These are phyloP conservation scores for Thalassia testudinum DNA, from an alignment of 116 monocot genomes.

Conservation along the genomic window DNA sequence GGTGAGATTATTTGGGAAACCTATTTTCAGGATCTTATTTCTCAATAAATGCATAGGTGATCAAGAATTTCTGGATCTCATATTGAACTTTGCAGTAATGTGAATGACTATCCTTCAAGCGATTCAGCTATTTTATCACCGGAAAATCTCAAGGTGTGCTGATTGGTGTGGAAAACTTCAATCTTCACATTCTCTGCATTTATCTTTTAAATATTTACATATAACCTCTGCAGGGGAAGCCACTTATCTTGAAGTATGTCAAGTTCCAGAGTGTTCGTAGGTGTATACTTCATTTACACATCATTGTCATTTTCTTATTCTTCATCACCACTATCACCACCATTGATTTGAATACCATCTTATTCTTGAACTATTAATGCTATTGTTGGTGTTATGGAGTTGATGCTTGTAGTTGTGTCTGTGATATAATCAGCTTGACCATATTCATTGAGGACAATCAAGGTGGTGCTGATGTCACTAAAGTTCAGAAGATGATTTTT, in stretches of 20 bases:
- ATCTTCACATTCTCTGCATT: no score
- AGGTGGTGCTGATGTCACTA: constrained; percentile 50
- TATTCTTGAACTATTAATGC: no score
- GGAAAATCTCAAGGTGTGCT: constrained; percentile 65
- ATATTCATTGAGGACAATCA: constrained; percentile 99
- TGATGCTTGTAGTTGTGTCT: no score
- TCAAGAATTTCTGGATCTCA: background rate
- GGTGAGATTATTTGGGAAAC: constrained; percentile 20
- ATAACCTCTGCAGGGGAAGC: constrained; percentile 35
- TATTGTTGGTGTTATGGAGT: no score
- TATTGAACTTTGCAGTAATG: constrained; percentile 48
- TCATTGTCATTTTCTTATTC: background rate
- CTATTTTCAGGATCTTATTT: background rate
- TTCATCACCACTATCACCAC: background rate
- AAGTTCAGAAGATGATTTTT: constrained; percentile 66
- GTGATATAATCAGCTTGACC: constrained; percentile 54
- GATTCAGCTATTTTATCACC: constrained; percentile 48
- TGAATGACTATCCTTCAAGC: constrained; percentile 89
- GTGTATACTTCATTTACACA: constrained; percentile 19
- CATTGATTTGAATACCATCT: no score
- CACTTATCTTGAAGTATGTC: constrained; percentile 75
- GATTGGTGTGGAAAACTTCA: no score
- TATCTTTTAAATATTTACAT: no score
- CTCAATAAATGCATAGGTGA: no score
- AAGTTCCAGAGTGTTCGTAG: constrained; percentile 99